Conservation (phyloP, 495 filamentous ascomycete genomes). For the Penicillium cosmopolitanum region DNA sequence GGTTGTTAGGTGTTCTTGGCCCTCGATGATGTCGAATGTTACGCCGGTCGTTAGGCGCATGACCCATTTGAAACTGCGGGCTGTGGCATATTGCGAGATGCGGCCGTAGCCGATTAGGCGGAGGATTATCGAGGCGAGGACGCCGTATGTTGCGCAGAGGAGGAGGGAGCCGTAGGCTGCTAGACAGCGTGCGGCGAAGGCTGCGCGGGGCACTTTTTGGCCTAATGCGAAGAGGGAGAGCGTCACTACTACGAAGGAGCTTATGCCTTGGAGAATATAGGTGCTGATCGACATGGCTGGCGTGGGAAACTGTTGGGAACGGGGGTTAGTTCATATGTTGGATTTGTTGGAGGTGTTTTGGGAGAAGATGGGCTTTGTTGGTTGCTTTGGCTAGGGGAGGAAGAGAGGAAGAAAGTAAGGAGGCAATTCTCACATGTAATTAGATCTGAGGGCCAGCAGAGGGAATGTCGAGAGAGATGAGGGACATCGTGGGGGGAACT, state of each 20-base stretch:
- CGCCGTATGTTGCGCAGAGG: constrained; percentile 74
- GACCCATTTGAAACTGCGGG: constrained; percentile 75
- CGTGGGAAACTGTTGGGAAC: constrained; percentile 10
- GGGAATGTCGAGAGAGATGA: constrained; percentile 2
- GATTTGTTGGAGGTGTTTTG: neutral
- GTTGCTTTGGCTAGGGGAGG: neutral
- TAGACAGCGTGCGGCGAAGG: constrained; percentile 73
- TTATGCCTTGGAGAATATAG: constrained; percentile 55
- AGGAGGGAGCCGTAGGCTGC: constrained; percentile 69
- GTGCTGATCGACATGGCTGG: constrained; percentile 47
- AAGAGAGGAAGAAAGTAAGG: neutral
- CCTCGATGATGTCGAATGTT: constrained; percentile 73
- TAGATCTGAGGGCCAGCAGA: constrained; percentile 10
- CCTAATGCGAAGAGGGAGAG: constrained; percentile 62
- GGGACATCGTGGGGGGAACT: constrained; percentile 16
- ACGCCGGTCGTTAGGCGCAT: constrained; percentile 80
- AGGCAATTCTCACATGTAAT: constrained; percentile 4
- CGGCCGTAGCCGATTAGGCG: constrained; percentile 71
- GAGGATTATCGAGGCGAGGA: constrained; percentile 70
- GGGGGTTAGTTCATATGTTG: constrained; percentile 4
- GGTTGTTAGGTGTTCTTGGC: constrained; percentile 63
- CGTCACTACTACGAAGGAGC: constrained; percentile 57
- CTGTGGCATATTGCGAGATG: constrained; percentile 84
- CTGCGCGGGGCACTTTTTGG: constrained; percentile 55
- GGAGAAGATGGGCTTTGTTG: neutral